Percentiles rank a stretch among this genome's conserved stretches.
Evolutionary conservation across 225 moss, liverwort and hornwort species (phyloP).

Genomic region (Sphagnum contortum): DNA sequence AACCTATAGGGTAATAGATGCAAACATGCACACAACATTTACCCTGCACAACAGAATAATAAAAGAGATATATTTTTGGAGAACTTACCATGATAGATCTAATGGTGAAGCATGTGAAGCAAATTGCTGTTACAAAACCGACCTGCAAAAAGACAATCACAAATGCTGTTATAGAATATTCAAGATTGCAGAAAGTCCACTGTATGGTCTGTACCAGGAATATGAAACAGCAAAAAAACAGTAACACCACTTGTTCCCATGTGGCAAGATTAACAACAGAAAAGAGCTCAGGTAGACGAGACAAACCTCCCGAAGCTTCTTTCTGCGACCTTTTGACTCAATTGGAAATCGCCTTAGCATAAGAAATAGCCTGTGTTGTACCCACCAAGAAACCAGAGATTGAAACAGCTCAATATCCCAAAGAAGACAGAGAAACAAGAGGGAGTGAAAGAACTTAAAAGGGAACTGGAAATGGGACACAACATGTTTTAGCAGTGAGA

Average conservation of each 20-base stretch:
- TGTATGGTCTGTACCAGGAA: too few species aligned
- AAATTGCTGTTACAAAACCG: constrained; percentile 91
- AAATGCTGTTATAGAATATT: background rate
- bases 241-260: background rate
- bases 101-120: constrained; percentile 94
- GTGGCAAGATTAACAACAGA: background rate
- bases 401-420: too few species aligned
- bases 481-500: too few species aligned
- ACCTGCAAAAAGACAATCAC: constrained; percentile 26
- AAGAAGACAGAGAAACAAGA: too few species aligned
- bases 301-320: constrained; percentile 80
- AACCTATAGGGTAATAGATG: too few species aligned
- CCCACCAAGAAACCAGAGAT: too few species aligned
- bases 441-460: too few species aligned
- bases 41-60: too few species aligned
- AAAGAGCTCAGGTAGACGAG: background rate
- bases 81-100: constrained; percentile 88
- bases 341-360: constrained; percentile 98
- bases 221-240: background rate
- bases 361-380: constrained; percentile 60
- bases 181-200: too few species aligned
- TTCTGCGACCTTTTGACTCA: constrained; percentile 90
- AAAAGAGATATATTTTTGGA: too few species aligned
- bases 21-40: too few species aligned
- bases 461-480: too few species aligned